phyloP scores from a whole-genome alignment of 164 flowering plant genomes.

The Paratinospora sagittata region DNA sequence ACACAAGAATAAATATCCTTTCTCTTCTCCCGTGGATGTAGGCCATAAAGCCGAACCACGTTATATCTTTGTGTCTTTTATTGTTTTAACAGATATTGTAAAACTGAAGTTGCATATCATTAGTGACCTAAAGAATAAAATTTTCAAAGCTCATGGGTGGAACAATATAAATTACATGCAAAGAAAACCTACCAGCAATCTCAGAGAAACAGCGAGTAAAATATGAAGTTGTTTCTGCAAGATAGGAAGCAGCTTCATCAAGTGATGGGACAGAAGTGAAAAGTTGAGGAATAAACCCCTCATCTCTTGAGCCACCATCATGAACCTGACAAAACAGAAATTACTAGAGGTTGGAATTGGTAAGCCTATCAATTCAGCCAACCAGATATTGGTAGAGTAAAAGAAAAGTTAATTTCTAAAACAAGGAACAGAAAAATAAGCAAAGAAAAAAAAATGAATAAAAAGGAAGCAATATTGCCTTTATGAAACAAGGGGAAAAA shows the following conservation, averaged over 20 bases:
- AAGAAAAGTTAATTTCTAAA: background rate
- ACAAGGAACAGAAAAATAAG: background rate
- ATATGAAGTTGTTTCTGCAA: slow-evolving; percentile 72
- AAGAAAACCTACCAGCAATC: slow-evolving; percentile 42
- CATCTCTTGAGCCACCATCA: slow-evolving; percentile 27
- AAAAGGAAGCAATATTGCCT: no score
- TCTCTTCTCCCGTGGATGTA: no score
- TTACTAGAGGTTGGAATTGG: background rate
- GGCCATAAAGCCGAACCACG: no score
- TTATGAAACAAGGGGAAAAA: no score
- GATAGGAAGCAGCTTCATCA: slow-evolving; percentile 79
- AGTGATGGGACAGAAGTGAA: slow-evolving; percentile 76
- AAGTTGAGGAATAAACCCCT: slow-evolving; percentile 55
- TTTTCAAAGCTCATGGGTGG: background rate
- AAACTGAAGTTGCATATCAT: background rate
- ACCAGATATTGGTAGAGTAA: background rate
- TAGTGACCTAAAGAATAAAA: background rate
- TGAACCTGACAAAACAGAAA: slow-evolving; percentile 28
- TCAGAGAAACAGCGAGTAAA: slow-evolving; percentile 66
- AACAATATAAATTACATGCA: background rate
- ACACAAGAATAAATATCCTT: no score
- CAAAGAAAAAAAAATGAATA: no score
- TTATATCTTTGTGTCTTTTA: no score
- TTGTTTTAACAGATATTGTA: no score
- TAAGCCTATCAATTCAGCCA: background rate